Base-by-base conservation (phyloP, 2,329 filamentous ascomycete genomes). In the Aspergillus melleus region DNA sequence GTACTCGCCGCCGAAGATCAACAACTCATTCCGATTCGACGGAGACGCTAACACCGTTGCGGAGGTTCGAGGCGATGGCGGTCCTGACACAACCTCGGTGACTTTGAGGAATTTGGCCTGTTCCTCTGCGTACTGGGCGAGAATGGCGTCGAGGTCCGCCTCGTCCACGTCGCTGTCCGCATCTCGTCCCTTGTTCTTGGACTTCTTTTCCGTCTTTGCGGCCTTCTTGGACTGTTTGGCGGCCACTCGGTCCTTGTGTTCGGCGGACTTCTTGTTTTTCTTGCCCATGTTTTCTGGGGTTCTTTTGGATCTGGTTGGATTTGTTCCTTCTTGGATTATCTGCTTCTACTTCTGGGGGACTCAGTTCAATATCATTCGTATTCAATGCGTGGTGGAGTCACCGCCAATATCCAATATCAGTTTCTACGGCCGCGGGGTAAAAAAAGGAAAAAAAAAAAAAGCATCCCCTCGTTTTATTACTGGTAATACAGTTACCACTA, bases 71-170 rank as follows among this genome's bases (percentile, higher is more conserved):
- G 92, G 86, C 56, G 87, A 86, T 1, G 95, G 95, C 19, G 93
- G 90, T 2, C 80, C 85, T 49, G 84, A 85, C 24, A 88, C 80
- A 2, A 86, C 84, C 79, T 99, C 95, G 4, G 94, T 97, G 69
- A 99, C 87, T 77, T 96, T 96, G 69, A 95, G 86, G 72, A 96
- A 97, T 71, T 91, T 90, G 71, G 96, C 94, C 80, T 99, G 95
- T 77, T 92, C 90, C 73, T 90, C 91, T 67, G 90, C 90, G 77
- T 96, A 98, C 75, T 96, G 91, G 50, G 94, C 93, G 29, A 99
- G 87, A 49, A 99, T 93, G 50, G 89, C 88, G 72, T 99, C 95
- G 42, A 99, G 85, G 76, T 98, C 95, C 14, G 95, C 88, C 68
- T 97, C 93, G 74, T 98, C 94, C 52, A 85, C 91, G 74, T 97